Evolutionary conservation across 2,329 filamentous ascomycete genomes (phyloP), one percentile per base, ranked within the genome.

Genomic region (Rutstroemia sp.): DNA sequence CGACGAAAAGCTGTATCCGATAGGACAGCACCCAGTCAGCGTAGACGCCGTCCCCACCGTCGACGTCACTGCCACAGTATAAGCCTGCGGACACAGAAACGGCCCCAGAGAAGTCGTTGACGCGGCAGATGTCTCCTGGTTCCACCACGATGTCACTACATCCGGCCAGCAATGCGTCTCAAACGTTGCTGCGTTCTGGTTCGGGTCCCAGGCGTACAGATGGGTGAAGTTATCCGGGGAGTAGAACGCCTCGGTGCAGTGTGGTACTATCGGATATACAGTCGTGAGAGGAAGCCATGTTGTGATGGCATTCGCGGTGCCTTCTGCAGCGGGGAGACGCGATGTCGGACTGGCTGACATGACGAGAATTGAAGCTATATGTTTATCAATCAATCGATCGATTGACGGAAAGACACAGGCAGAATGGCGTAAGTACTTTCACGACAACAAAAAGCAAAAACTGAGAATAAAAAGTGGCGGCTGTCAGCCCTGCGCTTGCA

Each of bases 251-350:
- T 8, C 39, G 12, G 27, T 55, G 23, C 52, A 55, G 3, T 23
- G 16, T 4, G 53, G 53, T 14, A 56, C 38, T 12, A 27, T 2
- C 5, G 53, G 53, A 44, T 55, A 55, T 8, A 51, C 53, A 7
- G 53, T 56, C 2, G 53, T 51, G 39, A 56, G 27, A 23, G 53
- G 53, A 14, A 56, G 5, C 53, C 53, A 56, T 37, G 27, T 56
- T 4, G 53, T 56, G 14, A 55, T 8, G 19, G 16, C n/a, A 38
- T 30, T 19, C 9, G 30, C 12, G 8, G 37, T 1, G 2, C 45
- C 45, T 23, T 55, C 46, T 12, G 37, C 25, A 19, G 46, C 27
- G 12, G 51, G 51, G 9, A 37, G 23, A 17, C 51, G 51, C 30
- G 42, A 53, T 37, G 51, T 53, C 34, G 51, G 51, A 8, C 8